Evolutionary conservation across 148 eudicot species (phyloP), one percentile per base, ranked within the genome.

Genomic region (Chenopodium formosanum): DNA sequence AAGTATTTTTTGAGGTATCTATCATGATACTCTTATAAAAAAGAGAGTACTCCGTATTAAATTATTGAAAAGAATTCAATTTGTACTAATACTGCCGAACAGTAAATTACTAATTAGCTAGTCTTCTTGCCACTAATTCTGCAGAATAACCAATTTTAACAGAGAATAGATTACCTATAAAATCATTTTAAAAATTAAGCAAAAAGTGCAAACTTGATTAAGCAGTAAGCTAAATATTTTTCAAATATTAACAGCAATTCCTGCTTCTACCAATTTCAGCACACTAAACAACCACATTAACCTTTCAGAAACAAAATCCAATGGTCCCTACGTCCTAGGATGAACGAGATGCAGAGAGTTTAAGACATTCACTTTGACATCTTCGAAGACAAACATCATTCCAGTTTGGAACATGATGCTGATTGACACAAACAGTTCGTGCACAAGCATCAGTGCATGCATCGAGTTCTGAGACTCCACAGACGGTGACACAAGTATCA

Each of bases 391-490:
- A 91, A 56, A 91, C 86, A 64, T 89, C 91, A 50, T 91, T 91
- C 94, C 92, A 89, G 83, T 91, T 89, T 3, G 90, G 94, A 14
- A 91, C 92, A 70, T 89, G 94, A 84, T 91, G 94, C 78, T 89
- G 94, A 73, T 88, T 91, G 58, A 91, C 91, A 48, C 94, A 89
- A 7, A 91, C 91, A 1, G 93, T 85, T 1, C 93, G 88, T 0
- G 91, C 93, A 81, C 93, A 89, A 1, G 93, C 91, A 77, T 91
- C 91, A 22, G 91, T 80, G 82, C 93, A 91, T 5, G 94, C 87
- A 82, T 91, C 92, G 2, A 91, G 89, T 85, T 91, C 91, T 8
- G 92, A 91, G 1, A 88, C 91, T 19, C 94, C 92, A 44, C 91
- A 89, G 6, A 91, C 94, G 6, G 94, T 91, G 62, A 89, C 88